Conservation (phyloP, 164 flowering plant species). For the Platanus orientalis region DNA sequence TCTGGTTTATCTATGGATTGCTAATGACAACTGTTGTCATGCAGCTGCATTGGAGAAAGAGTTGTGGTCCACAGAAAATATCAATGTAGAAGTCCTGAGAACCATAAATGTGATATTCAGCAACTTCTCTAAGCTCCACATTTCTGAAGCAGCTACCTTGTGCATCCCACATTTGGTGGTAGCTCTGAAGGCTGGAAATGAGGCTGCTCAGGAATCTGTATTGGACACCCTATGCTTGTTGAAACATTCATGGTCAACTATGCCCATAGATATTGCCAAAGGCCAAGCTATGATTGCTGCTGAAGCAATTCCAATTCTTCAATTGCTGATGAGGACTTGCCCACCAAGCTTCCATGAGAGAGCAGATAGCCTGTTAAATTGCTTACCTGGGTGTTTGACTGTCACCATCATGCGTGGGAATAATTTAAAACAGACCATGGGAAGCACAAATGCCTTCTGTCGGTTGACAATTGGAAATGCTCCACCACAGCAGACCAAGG, state of each 20-base stretch:
- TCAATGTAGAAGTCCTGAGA: conserved; percentile 72
- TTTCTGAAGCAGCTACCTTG: conserved; percentile 80
- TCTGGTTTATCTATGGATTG: too few relatives aligned
- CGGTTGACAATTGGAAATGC: conserved; percentile 75
- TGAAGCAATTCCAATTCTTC: conserved; percentile 83
- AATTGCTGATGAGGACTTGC: conserved; percentile 75
- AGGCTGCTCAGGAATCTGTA: conserved; percentile 72
- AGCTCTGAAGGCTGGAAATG: conserved; percentile 71
- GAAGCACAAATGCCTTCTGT: conserved; percentile 83
- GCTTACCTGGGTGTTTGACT: conserved; percentile 87
- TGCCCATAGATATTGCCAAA: conserved; percentile 72
- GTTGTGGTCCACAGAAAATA: conserved; percentile 65
- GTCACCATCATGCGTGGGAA: conserved; percentile 74
- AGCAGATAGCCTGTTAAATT: conserved; percentile 71
- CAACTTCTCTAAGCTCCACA: conserved; percentile 78
- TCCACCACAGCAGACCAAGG: conserved; percentile 84
- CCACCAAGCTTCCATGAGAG: conserved; percentile 87
- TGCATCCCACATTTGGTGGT: conserved; percentile 77
- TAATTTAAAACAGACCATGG: conserved; percentile 78
- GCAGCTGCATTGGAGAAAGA: conserved; percentile 89
- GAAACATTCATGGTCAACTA: conserved; percentile 76
- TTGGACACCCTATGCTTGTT: conserved; percentile 70
- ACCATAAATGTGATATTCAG: conserved; percentile 65
- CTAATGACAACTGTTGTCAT: conserved; percentile 6
- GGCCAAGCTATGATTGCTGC: conserved; percentile 78